Conservation (phyloP, 352 stramenopile genomes). For the Phytophthora rubi region DNA sequence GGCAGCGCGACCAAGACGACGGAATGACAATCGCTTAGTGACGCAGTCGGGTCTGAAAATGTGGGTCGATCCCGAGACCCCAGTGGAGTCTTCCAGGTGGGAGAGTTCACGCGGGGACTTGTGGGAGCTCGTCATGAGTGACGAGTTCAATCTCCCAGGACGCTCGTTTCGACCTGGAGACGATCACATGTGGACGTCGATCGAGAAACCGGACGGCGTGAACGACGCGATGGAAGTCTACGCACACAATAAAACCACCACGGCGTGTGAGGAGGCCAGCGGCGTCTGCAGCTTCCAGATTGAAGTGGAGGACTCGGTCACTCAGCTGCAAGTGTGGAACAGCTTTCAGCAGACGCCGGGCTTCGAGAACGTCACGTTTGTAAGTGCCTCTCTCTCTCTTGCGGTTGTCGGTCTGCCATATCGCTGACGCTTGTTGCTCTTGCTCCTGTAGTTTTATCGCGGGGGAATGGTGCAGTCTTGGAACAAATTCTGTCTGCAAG, state of each 20-base stretch:
- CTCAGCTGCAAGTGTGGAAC: conserved; percentile 52
- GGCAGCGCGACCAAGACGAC: conserved; percentile 1
- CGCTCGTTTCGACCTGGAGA: conserved; percentile 87
- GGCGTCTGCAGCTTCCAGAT: conserved; percentile 49
- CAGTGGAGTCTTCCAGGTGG: conserved; percentile 35
- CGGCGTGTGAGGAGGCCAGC: conserved; percentile 35
- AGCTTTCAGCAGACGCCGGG: conserved; percentile 42
- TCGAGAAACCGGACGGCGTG: conserved; percentile 93
- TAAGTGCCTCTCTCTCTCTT: conserved; percentile 20
- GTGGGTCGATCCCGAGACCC: conserved; percentile 59
- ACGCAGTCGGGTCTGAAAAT: conserved; percentile 51
- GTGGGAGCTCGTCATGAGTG: conserved; percentile 92
- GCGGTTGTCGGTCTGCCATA: conserved; percentile 26
- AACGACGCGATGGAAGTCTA: conserved; percentile 93
- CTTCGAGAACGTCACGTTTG: conserved; percentile 48
- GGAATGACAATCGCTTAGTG: conserved; percentile 28
- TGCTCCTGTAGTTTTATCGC: conserved; percentile 45
- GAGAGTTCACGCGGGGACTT: conserved; percentile 56
- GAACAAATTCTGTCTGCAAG: conserved; percentile 95
- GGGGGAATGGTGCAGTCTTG: conserved; percentile 91
- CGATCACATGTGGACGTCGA: conserved; percentile 92
- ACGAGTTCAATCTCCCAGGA: conserved; percentile 93
- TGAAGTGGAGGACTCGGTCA: conserved; percentile 41
- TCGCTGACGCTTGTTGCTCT: conserved; percentile 43
- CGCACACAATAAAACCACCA: conserved; percentile 78